Conservation (phyloP, 2,329 filamentous ascomycete genomes). For the Didymella pomorum region DNA sequence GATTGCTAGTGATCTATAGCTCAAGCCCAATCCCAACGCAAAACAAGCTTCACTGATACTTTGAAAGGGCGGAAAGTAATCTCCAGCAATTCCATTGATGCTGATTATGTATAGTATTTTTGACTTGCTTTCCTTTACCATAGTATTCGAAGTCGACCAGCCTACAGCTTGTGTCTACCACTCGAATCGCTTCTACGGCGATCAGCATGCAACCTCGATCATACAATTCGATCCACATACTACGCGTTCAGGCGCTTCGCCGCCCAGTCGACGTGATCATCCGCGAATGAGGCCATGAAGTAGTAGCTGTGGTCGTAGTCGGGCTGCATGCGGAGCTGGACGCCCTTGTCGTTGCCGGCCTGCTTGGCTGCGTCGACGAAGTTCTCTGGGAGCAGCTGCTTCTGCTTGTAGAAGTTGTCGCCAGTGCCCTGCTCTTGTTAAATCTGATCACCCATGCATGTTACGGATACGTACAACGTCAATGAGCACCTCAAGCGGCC, state of each 20-base stretch:
- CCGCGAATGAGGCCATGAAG: slow-evolving; percentile 89
- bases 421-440: slow-evolving; percentile 73
- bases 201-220: slow-evolving; percentile 33
- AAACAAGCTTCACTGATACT: too few species aligned
- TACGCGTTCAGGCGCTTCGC: slow-evolving; percentile 80
- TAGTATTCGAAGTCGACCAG: neutral
- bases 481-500: slow-evolving; percentile 78
- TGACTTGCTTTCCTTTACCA: neutral
- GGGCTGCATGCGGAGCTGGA: slow-evolving; percentile 83
- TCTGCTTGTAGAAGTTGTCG: slow-evolving; percentile 96
- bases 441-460: neutral
- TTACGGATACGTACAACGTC: slow-evolving; percentile 73
- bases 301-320: slow-evolving; percentile 98
- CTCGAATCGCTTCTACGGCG: slow-evolving; percentile 44
- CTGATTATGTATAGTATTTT: slow-evolving; percentile 11
- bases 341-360: slow-evolving; percentile 71
- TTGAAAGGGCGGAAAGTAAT: too few species aligned
- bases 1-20: too few species aligned
- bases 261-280: slow-evolving; percentile 90
- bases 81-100: neutral
- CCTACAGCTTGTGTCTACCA: slow-evolving; percentile 39
- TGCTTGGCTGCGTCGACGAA: slow-evolving; percentile 81
- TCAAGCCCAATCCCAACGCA: too few species aligned
- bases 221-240: slow-evolving; percentile 38
- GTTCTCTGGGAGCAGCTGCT: slow-evolving; percentile 93